Conservation (phyloP, 768 basidiomycete species). For the Harrya chromipes region DNA sequence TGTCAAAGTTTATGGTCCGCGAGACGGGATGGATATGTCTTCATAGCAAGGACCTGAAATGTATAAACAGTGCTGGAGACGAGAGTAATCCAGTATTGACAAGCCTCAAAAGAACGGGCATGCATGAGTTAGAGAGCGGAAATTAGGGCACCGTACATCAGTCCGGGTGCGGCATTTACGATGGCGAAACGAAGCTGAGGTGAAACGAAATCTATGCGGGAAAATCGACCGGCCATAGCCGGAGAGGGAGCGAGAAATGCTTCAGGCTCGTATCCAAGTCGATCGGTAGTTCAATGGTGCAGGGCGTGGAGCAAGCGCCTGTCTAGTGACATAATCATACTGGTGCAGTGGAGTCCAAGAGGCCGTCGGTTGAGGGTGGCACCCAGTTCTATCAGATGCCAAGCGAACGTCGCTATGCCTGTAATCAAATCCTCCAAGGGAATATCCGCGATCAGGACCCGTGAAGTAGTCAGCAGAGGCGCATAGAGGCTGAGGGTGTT, state of each 20-base stretch:
- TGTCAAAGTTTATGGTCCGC: constrained; percentile 37
- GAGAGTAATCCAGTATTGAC: constrained; percentile 36
- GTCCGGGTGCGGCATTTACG: constrained; percentile 31
- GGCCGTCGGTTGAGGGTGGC: constrained; percentile 35
- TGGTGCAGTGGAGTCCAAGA: constrained; percentile 45
- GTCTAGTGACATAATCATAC: constrained; percentile 40
- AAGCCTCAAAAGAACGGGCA: constrained; percentile 32
- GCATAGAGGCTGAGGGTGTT: constrained; percentile 57
- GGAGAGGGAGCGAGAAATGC: constrained; percentile 2
- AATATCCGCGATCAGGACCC: constrained; percentile 52
- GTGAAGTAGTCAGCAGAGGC: constrained; percentile 49
- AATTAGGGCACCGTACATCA: constrained; percentile 36
- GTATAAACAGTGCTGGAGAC: constrained; percentile 24
- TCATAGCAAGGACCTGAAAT: constrained; percentile 30
- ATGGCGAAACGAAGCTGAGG: constrained; percentile 20
- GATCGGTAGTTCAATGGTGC: constrained; percentile 45
- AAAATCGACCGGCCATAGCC: constrained; percentile 8
- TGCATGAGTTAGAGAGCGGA: constrained; percentile 39
- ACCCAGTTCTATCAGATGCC: constrained; percentile 41
- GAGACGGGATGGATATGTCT: constrained; percentile 70
- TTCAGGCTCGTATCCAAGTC: constrained; percentile 49
- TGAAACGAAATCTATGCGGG: constrained; percentile 28
- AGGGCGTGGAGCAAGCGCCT: constrained; percentile 42
- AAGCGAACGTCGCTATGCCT: constrained; percentile 45
- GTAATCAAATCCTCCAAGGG: constrained; percentile 57